Percentiles rank a stretch among this genome's conserved stretches.
Evolutionary conservation across 2,329 filamentous ascomycete genomes (phyloP).

Genomic region (Bipolaris oryzae): DNA sequence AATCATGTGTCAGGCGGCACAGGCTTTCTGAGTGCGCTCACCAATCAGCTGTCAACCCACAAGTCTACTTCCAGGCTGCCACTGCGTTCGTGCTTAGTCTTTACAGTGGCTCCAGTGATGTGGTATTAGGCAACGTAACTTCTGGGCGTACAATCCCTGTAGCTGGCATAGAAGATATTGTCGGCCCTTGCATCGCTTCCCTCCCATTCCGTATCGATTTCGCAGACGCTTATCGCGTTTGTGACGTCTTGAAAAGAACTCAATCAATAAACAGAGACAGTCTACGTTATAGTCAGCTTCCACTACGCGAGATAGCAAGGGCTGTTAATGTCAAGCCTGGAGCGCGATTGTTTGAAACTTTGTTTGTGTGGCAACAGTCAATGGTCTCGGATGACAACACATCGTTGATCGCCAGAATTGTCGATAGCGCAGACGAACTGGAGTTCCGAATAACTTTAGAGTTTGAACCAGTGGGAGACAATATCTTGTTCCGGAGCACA

Average conservation of each 20-base stretch:
- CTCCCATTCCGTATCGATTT: conserved; percentile 73
- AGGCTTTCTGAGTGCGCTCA: conserved; percentile 26
- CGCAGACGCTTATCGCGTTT: conserved; percentile 56
- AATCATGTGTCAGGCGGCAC: conserved; percentile 25
- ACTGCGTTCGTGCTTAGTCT: conserved; percentile 68
- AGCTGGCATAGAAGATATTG: conserved; percentile 69
- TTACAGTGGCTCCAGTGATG: conserved; percentile 68
- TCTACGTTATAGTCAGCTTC: conserved; percentile 67
- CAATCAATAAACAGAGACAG: conserved; percentile 70
- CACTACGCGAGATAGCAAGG: conserved; percentile 73
- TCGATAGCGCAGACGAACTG: conserved; percentile 70
- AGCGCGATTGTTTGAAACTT: conserved; percentile 71
- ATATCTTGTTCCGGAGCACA: conserved; percentile 60
- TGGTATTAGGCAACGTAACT: conserved; percentile 78
- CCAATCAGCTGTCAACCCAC: conserved; percentile 61
- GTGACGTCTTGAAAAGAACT: conserved; percentile 67
- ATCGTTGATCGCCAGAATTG: conserved; percentile 57
- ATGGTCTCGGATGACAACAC: conserved; percentile 48
- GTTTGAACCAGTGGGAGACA: conserved; percentile 65
- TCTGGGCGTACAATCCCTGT: conserved; percentile 81
- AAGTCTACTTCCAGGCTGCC: conserved; percentile 77
- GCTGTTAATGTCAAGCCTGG: conserved; percentile 61
- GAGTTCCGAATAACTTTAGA: conserved; percentile 81
- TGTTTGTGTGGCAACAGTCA: conserved; percentile 87
- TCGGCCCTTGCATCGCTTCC: conserved; percentile 81